Evolutionary conservation across 2,329 filamentous ascomycete genomes (phyloP), one percentile per base, ranked within the genome.

Genomic region (Epichloe festucae): DNA sequence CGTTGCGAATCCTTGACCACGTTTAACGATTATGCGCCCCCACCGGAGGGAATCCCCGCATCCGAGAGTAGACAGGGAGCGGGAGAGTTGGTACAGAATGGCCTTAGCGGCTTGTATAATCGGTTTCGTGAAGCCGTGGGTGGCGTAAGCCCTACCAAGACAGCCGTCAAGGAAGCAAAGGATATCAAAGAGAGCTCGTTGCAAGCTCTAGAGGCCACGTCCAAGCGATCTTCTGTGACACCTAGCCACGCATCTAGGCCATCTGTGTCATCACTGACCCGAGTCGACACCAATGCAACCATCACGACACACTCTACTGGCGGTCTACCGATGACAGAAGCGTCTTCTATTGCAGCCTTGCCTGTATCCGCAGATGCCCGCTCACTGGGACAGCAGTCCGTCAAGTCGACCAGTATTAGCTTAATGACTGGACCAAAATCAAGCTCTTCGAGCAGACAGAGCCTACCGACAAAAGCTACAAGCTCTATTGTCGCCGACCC

Each of bases 21-120:
- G 8, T 97, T 97, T 69, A 94, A 94, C 68, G 90, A 96, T 63
- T 90, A 95, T 61, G 87, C 85, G 1, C 82, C 84, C 1, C 82
- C 84, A 5, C 82, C 86, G 0, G 71, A 75, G 2, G 73, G 77
- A 1, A 70, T 79, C 1, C 72, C 76, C 2, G 69, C 73, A 14
- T 68, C 74, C 23, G 89, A 95, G 59, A 80, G 74, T 53, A 89
- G 88, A 64, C 78, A 78, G 8, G 73, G 87, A 39, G 75, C 84
- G 0, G 80, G 82, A 27, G 89, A 95, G 53, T 68, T 85, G 41
- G 81, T 93, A 21, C 87, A 93, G 56, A 87, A 91, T 66, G 89
- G 91, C 4, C 73, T 97, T 46, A 95, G 87, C 62, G 89, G 91
- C 1, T 72, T 97, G 39, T 97, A 96, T 66, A 93, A 79, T 67